Conservation (phyloP, 768 basidiomycete genomes). For the Psilocybe sp. region DNA sequence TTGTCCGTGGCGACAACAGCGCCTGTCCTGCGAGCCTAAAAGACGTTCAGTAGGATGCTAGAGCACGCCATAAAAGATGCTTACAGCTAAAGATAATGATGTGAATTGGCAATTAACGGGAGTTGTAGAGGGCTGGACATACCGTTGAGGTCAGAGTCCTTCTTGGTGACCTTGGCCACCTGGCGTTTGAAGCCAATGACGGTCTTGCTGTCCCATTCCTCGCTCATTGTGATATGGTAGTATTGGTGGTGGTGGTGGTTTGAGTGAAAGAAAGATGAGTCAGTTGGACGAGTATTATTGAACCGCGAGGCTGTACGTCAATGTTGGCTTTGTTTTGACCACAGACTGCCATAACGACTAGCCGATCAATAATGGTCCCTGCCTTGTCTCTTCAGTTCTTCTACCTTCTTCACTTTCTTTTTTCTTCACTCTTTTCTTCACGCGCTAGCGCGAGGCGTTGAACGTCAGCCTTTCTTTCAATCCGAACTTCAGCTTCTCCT, state of each 20-base stretch:
- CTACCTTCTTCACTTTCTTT: conserved; percentile 1
- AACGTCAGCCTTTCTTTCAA: conserved; percentile 51
- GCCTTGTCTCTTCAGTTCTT: conserved; percentile 1
- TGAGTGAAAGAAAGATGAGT: conserved; percentile 11
- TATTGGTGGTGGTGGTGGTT: conserved; percentile 14
- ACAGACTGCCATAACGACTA: conserved; percentile 6
- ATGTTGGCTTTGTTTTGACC: not conserved
- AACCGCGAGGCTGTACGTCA: not conserved
- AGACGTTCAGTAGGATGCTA: conserved; percentile 6
- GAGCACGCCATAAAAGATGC: conserved; percentile 18
- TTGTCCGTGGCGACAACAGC: conserved; percentile 83
- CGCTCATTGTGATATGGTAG: conserved; percentile 37
- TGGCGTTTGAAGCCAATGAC: conserved; percentile 72
- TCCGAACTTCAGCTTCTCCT: conserved; percentile 32
- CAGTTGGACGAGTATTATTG: conserved; percentile 2
- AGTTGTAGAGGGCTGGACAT: conserved; percentile 16
- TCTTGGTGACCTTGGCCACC: conserved; percentile 61
- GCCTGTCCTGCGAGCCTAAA: conserved; percentile 71
- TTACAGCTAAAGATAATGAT: conserved; percentile 44
- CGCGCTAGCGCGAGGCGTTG: conserved; percentile 63
- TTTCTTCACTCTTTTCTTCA: conserved; percentile 17
- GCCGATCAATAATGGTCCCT: conserved; percentile 12
- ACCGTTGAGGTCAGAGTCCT: conserved; percentile 57
- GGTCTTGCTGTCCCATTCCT: conserved; percentile 71
- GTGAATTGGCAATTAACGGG: conserved; percentile 1